These are phyloP conservation scores for Phytophthora fragariaefolia DNA, from an alignment of 352 stramenopile genomes.

Conservation along the genomic window DNA sequence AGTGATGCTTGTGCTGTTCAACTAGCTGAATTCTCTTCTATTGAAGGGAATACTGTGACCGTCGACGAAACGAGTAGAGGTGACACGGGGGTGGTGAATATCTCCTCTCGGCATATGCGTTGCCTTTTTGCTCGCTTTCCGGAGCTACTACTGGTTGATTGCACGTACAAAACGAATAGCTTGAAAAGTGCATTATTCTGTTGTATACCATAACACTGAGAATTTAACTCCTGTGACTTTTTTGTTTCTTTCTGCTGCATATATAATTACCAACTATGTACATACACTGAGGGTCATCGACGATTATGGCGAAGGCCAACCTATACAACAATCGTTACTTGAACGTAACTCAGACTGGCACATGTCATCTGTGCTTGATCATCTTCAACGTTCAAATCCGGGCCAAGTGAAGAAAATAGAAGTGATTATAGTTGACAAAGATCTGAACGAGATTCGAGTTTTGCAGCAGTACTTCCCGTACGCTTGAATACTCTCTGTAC, in stretches of 20 bases:
- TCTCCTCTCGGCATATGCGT: constrained; percentile 9
- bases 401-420: background rate
- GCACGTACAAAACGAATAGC: constrained; percentile 15
- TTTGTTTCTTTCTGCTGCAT: background rate
- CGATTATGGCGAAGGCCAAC: constrained; percentile 11
- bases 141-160: constrained; percentile 11
- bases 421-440: constrained; percentile 34
- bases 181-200: background rate
- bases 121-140: constrained; percentile 1
- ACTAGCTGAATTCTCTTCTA: constrained; percentile 7
- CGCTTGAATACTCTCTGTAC: constrained; percentile 21
- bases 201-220: too few species aligned
- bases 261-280: constrained; percentile 27
- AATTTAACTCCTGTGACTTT: background rate
- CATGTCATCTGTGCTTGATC: constrained; percentile 20
- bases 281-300: constrained; percentile 16
- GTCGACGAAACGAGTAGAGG: constrained; percentile 1
- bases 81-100: constrained; percentile 3
- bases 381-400: constrained; percentile 2
- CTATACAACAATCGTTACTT: constrained; percentile 10
- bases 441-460: constrained; percentile 27
- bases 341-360: constrained; percentile 24
- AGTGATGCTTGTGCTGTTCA: background rate
- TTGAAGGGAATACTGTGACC: constrained; percentile 10
- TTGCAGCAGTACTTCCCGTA: constrained; percentile 16